These are phyloP conservation scores for Persicaria maculosa DNA, from an alignment of 148 eudicot species.

Conservation along the genomic window DNA sequence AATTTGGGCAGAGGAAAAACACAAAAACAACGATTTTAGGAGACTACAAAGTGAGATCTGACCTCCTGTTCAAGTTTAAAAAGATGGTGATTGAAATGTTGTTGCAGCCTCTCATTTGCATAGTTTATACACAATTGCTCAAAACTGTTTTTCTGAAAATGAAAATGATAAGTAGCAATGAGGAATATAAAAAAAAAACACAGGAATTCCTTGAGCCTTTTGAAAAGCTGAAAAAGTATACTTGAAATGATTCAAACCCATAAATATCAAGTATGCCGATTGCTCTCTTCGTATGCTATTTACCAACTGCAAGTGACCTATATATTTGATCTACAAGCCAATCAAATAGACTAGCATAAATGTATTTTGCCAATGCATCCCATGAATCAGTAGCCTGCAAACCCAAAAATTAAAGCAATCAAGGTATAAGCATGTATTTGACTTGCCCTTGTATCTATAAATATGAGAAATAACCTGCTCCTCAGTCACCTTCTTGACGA, in stretches of 20 bases:
- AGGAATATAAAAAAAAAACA: neutral
- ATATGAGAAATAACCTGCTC: conserved; percentile 54
- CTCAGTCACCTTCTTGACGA: conserved; percentile 58
- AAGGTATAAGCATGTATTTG: neutral
- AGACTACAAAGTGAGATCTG: neutral
- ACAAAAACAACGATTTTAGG: neutral
- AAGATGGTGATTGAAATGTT: no score
- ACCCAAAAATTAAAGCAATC: neutral
- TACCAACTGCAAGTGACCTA: neutral
- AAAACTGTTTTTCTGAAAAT: neutral
- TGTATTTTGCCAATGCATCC: conserved; percentile 84
- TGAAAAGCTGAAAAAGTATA: neutral
- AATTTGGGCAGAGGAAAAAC: neutral
- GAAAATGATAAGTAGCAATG: neutral
- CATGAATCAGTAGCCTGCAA: conserved; percentile 76
- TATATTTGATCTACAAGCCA: conserved; percentile 57
- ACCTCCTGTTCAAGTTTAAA: no score
- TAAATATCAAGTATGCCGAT: no score
- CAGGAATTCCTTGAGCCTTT: neutral
- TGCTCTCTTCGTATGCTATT: no score
- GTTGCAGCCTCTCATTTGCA: no score
- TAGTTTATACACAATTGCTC: conserved; percentile 70
- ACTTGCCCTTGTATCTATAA: neutral
- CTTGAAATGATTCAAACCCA: no score
- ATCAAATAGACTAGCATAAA: conserved; percentile 81